Conservation (phyloP, 1,284 basidiomycete genomes). For the Psilocybe mexicana region DNA sequence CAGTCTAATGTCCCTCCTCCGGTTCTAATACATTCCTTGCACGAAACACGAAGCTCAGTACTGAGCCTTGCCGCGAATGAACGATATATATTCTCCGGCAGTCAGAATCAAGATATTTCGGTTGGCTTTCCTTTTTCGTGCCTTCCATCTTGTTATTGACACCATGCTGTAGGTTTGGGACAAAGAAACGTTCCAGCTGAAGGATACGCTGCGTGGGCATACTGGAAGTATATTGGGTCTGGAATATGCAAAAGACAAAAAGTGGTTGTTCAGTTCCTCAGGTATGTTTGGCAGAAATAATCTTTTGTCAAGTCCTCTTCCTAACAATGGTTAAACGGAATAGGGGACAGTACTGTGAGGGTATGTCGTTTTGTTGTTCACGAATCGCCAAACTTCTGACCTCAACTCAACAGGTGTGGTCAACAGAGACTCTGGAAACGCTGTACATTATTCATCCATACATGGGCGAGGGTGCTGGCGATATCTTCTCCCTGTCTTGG, state of each 20-base stretch:
- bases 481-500: constrained; percentile 90
- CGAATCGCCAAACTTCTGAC: constrained; percentile 10
- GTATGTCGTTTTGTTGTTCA: constrained; percentile 41
- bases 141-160: neutral
- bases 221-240: constrained; percentile 85
- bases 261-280: constrained; percentile 87
- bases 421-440: constrained; percentile 66
- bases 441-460: constrained; percentile 85
- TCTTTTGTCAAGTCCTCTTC: neutral
- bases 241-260: constrained; percentile 72
- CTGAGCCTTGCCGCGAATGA: constrained; percentile 76
- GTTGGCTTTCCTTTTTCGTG: constrained; percentile 41
- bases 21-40: constrained; percentile 66
- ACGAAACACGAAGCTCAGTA: constrained; percentile 68
- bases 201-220: constrained; percentile 81
- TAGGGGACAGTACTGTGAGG: constrained; percentile 84
- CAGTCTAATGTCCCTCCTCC: constrained; percentile 40
- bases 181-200: constrained; percentile 66
- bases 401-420: constrained; percentile 70
- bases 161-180: constrained; percentile 72
- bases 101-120: constrained; percentile 78
- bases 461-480: constrained; percentile 83
- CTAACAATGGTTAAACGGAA: constrained; percentile 1
- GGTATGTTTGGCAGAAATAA: constrained; percentile 40
- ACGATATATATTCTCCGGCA: constrained; percentile 80